A percentile compares a stretch with the other conserved stretches of the same genome.
Evolutionary conservation across 345 rosid genomes (phyloP).

Genomic region (Euphorbia tirucalli): DNA sequence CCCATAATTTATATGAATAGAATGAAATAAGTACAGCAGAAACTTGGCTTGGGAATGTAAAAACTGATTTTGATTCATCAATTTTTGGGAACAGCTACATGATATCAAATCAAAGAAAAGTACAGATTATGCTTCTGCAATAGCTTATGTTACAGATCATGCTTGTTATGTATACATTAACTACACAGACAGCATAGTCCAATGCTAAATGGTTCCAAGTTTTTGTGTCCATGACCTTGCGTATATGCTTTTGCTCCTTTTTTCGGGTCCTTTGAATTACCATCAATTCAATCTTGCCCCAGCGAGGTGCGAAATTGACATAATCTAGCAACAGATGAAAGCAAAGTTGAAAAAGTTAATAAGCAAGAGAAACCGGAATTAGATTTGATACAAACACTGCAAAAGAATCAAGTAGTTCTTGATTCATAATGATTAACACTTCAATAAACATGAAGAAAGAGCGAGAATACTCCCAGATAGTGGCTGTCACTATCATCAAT

Average conservation of each 20-base stretch:
- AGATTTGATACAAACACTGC: not conserved
- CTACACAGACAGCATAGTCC: not conserved
- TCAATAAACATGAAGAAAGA: not conserved
- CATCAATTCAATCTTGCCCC: conserved; percentile 16
- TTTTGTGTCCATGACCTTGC: not conserved
- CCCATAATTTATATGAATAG: too few species aligned
- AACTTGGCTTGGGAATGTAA: not conserved
- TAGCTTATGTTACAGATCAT: not conserved
- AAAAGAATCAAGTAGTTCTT: not conserved
- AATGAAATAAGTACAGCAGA: not conserved
- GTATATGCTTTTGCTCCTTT: not conserved
- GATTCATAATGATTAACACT: not conserved
- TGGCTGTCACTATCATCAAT: conserved; percentile 14
- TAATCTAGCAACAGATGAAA: not conserved
- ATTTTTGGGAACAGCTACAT: not conserved
- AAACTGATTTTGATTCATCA: not conserved
- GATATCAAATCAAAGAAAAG: not conserved
- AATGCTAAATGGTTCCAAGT: not conserved
- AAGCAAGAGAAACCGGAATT: not conserved
- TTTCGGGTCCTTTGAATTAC: not conserved
- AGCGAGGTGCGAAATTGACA: conserved; percentile 4
- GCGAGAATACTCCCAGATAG: not conserved
- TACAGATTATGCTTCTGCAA: not conserved
- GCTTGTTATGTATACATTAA: not conserved
- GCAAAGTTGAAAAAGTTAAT: not conserved